Base-by-base conservation (phyloP, 805 yeast species). In the Metschnikowia proteae region DNA sequence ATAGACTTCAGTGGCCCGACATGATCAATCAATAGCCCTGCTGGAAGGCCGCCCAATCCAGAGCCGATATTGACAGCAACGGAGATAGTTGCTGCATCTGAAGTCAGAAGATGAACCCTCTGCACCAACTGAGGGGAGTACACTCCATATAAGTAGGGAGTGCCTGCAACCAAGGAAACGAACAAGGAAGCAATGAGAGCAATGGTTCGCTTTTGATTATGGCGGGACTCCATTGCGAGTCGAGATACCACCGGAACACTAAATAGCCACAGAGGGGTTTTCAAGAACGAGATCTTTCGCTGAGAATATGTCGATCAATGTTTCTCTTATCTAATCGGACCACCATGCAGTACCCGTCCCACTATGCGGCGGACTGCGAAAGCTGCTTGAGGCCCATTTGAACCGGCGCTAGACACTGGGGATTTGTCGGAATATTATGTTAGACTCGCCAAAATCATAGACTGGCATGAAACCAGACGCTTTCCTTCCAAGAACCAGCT, bases 81-180 rank as follows among this genome's bases (percentile, higher is more conserved):
- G 0, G 92, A 81, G 4, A 86, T 70, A 10, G 79, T 74, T 2
- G 90, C 86, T 6, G 89, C 79, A 52, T 80, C 80, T 0, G 80
- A 69, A 0, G 85, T 76, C 0, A 84, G 75, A 27, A 86, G 70
- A 0, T 80, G 75, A 25, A 85, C 79, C 55, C 74, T 67, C 26
- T 71, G 67, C 27, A 84, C 75, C 53, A 86, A 67, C 60, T 86
- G 90, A 1, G 92, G 91, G 1, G 89, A 82, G 60, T 81, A 86
- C n/a, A 81, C 79, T 0, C 91, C 87, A 61, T 81, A 86, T 10
- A 84, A 67, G 57, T 86, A 86, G 0, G 88, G 86, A 2, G 90
- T 85, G 2, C 94, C 92, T 3, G 88, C 76, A 0, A 85, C 89
- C 41, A 85, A 58, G 0, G 87, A 77, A 6, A 82, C 82, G 13